Evolutionary conservation across 495 filamentous ascomycete genomes (phyloP).

Genomic region (Letharia lupina): DNA sequence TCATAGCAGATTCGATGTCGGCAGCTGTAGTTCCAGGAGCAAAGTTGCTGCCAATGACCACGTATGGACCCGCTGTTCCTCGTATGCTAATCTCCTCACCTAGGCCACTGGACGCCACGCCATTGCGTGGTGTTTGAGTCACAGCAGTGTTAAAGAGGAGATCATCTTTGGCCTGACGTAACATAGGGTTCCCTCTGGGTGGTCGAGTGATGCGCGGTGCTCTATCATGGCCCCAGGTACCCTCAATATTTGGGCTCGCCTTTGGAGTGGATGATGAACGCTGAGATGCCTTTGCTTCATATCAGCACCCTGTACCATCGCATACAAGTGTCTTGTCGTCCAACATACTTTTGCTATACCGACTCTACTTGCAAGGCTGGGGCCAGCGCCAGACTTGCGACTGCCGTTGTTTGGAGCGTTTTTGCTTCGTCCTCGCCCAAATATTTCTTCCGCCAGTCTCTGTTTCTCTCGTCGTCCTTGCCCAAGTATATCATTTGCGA

Average conservation of each 20-base stretch:
- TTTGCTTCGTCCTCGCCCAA: conserved; percentile 54
- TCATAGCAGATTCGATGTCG: conserved; percentile 84
- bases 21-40: conserved; percentile 87
- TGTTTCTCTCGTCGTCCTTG: conserved; percentile 54
- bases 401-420: conserved; percentile 46
- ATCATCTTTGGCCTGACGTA: conserved; percentile 35
- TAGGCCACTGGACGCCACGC: conserved; percentile 27
- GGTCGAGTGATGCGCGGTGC: conserved; percentile 26
- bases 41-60: conserved; percentile 84
- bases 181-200: conserved; percentile 29
- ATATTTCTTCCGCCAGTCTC: conserved; percentile 60
- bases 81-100: conserved; percentile 61
- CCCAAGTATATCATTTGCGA: conserved; percentile 2
- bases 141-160: conserved; percentile 34
- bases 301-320: conserved; percentile 12
- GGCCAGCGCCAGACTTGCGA: conserved; percentile 40
- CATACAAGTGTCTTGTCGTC: background rate
- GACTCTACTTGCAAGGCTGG: conserved; percentile 66
- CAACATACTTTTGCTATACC: conserved; percentile 57
- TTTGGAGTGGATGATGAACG: conserved; percentile 38
- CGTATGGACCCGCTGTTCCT: conserved; percentile 70
- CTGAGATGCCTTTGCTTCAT: conserved; percentile 28
- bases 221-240: conserved; percentile 19
- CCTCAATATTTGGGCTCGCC: conserved; percentile 28
- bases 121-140: conserved; percentile 26